Evolutionary conservation across 1,284 basidiomycete genomes (phyloP), one percentile per base, ranked within the genome.

Genomic region (Cutaneotrichosporon cutaneum): DNA sequence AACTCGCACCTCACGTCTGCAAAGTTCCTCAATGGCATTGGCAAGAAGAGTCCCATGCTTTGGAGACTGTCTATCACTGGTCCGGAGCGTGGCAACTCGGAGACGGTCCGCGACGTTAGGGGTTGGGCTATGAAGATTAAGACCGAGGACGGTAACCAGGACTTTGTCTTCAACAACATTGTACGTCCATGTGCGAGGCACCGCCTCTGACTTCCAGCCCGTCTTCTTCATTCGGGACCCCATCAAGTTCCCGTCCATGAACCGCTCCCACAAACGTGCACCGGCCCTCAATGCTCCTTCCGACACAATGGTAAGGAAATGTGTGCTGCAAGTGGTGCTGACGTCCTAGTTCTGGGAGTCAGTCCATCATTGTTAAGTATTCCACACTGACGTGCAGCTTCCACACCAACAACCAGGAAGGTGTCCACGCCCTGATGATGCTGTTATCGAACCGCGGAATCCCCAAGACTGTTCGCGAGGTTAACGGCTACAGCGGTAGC

Each of bases 401-500:
- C n/a, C n/a, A n/a, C n/a, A n/a, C n/a, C n/a, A n/a, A n/a, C n/a
- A n/a, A n/a, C n/a, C n/a, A n/a, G n/a, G n/a, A n/a, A n/a, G n/a
- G n/a, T n/a, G 51, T 9, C 33, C 32, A 21, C 16, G 0, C 2
- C 27, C 27, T 59, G 24, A 61, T 57, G 7, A 72, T 75, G 61
- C 67, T 75, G 55, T 73, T 77, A 70, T 75, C 76, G 4, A 94
- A 96, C 81, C 90, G 93, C 73, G 94, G 93, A 62, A 94, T 90
- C 58, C 92, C 94, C 21, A 85, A 67, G 47, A 62, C 62, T 63
- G 92, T 83, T 82, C 87, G 90, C 78, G 82, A 87, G 71, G 84
- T 87, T 86, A 89, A 96, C 81, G 93, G 92, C 22, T 96, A 93
- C 83, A 90, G 88, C 51, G 92, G 94, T 7, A 92, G 96, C 83